Evolutionary conservation across 75 land plant species (phyloP), one percentile per base, ranked within the genome.

Genomic region (Gnetum montanum): DNA sequence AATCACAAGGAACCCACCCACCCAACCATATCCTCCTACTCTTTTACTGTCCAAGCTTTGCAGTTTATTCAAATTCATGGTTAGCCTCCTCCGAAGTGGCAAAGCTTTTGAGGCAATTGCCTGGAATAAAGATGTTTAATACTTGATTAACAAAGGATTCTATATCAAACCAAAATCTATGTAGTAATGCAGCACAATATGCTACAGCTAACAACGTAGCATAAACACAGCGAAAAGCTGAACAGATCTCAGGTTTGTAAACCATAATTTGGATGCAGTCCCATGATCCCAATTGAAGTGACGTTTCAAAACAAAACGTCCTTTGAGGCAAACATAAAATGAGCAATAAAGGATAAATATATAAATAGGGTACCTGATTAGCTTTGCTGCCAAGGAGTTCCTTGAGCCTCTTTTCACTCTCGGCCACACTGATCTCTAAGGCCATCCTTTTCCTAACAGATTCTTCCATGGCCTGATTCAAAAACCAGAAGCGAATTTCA

Each of bases 21-120:
- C 65, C 65, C 69, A 66, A 6, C 69, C 69, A 37, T 65, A 65
- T 43, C 61, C 61, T 23, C 67, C 50, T 1, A 65, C 41, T 44
- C 52, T 58, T 38, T 61, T 63, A 59, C 40, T 65, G 29, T 65
- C 67, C 41, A 65, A 26, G 34, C 60, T 55, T 22, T 65, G 63
- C 34, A 65, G 24, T 3, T 61, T 24, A 31, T 62, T 29, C 36
- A 33, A 57, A 41, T 65, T 65, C 62, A 59, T 59, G 48, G 35
- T 65, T 34, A 65, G 48, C 34, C 67, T 56, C 27, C 20, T 43
- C 49, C 46, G 67, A 24, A 65, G 33, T 38, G 67, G 67, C 62
- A 65, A 43, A 27, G 45, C 61, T 26, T 36, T 34, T 20, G 67
- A 51, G 35, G 67, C 62, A 28, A 58, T 44, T 44, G 24, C 67